Conservation (phyloP, 2,329 filamentous ascomycete genomes). For the Aspergillus niger region DNA sequence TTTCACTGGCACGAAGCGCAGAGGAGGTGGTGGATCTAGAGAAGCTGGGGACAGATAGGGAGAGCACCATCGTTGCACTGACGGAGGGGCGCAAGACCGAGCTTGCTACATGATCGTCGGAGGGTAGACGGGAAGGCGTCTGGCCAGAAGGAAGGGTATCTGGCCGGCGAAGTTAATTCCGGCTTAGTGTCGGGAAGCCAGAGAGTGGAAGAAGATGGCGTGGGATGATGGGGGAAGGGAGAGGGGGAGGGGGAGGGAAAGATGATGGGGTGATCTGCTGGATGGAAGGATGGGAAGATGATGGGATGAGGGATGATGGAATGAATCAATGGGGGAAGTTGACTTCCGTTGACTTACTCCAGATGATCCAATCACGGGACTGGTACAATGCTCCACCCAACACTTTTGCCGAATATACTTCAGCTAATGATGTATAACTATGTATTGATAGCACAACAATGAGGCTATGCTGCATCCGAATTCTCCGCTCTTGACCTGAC, state of each 20-base stretch:
- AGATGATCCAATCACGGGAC: no score
- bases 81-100: constrained; percentile 6
- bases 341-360: no score
- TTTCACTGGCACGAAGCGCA: constrained; percentile 29
- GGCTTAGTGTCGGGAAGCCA: neutral
- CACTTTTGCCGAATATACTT: no score
- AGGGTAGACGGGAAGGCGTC: neutral
- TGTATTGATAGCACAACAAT: no score
- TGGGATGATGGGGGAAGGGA: neutral
- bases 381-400: no score
- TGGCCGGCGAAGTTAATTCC: neutral
- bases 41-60: constrained; percentile 40
- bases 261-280: neutral
- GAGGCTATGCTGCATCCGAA: no score
- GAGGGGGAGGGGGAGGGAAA: neutral
- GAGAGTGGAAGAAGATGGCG: neutral
- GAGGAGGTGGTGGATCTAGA: constrained; percentile 33
- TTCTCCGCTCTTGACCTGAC: no score
- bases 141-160: neutral
- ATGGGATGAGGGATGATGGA: no score
- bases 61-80: constrained; percentile 40
- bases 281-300: neutral
- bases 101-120: constrained; percentile 37
- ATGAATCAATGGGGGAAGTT: no score
- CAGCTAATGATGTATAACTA: no score